Conservation (phyloP, 306 rosid species). For the Gastrolobium villosum region DNA sequence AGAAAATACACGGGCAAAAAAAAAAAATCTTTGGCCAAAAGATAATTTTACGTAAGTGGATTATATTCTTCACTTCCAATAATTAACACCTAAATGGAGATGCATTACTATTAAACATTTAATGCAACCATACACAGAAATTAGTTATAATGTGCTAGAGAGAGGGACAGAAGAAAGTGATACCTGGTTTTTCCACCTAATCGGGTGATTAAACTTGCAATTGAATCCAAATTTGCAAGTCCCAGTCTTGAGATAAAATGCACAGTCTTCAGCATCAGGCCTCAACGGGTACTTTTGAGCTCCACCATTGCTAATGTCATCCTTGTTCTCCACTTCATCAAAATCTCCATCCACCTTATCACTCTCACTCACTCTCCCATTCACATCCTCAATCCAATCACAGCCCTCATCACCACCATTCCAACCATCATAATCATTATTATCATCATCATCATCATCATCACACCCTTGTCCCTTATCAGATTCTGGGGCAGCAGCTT, state of each 20-base stretch:
- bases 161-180: conserved; percentile 4
- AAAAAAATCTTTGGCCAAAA: background rate
- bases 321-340: conserved; percentile 46
- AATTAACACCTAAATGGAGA: conserved; percentile 11
- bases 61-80: background rate
- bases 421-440: conserved; percentile 45
- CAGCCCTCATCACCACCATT: conserved; percentile 34
- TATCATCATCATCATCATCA: conserved; percentile 29
- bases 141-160: background rate
- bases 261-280: conserved; percentile 93
- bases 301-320: conserved; percentile 46
- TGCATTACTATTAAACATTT: background rate
- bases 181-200: conserved; percentile 70
- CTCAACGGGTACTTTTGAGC: conserved; percentile 76
- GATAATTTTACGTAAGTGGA: background rate
- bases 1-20: background rate
- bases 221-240: conserved; percentile 85
- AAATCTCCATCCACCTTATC: conserved; percentile 29
- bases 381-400: conserved; percentile 51
- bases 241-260: conserved; percentile 86
- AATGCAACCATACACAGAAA: conserved; percentile 24
- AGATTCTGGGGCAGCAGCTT: conserved; percentile 48
- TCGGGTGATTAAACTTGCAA: conserved; percentile 95
- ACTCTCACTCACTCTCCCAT: conserved; percentile 47
- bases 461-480: conserved; percentile 39